Percentiles rank a stretch among this genome's conserved stretches.
Evolutionary conservation across 169 alveolate species (phyloP).

Genomic region (Cryptosporidium xiaoi): DNA sequence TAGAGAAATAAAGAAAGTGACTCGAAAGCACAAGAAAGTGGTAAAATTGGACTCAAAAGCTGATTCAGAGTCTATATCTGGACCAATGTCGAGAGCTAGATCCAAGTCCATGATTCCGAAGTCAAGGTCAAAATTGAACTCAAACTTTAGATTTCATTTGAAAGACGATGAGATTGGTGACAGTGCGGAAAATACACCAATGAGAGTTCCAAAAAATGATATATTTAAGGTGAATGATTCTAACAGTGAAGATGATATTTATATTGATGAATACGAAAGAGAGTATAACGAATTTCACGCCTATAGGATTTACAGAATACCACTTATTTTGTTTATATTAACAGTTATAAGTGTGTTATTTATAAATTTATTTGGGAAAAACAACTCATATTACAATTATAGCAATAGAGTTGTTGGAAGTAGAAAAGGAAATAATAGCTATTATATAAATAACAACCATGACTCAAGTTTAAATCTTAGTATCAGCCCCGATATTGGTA

Average conservation of each 20-base stretch:
- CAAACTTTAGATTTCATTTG: background rate
- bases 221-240: background rate
- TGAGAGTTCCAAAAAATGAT: too few relatives aligned
- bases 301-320: slow-evolving; percentile 23
- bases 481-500: too few relatives aligned
- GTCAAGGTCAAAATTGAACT: background rate
- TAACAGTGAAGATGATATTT: slow-evolving; percentile 1
- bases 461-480: too few relatives aligned
- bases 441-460: too few relatives aligned
- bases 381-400: background rate
- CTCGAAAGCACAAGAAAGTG: too few relatives aligned
- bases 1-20: too few relatives aligned
- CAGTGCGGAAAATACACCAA: too few relatives aligned
- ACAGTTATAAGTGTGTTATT: slow-evolving; percentile 25
- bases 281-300: background rate
- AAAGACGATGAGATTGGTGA: too few relatives aligned
- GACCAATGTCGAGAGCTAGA: background rate
- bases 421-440: too few relatives aligned
- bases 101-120: background rate
- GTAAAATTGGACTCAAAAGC: too few relatives aligned
- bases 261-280: background rate
- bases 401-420: background rate
- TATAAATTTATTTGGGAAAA: slow-evolving; percentile 12
- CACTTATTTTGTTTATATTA: slow-evolving; percentile 13
- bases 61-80: too few relatives aligned